Evolutionary conservation across 2,329 filamentous ascomycete genomes (phyloP).

Genomic region (Botrytis fabae): DNA sequence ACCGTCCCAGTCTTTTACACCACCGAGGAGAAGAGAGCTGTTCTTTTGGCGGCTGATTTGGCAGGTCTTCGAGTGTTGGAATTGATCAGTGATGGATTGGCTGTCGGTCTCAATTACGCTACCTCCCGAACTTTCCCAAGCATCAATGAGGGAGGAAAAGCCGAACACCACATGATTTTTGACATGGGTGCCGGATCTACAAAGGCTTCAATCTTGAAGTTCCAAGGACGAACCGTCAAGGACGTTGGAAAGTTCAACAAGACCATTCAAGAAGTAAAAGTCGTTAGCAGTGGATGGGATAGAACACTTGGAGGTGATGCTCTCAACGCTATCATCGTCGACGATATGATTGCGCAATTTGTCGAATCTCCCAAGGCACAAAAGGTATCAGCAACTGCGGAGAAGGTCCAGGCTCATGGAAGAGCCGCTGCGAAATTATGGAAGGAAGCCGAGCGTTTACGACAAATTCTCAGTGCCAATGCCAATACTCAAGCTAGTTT

Average conservation of each 20-base stretch:
- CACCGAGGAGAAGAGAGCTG: constrained; percentile 81
- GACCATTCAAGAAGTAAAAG: constrained; percentile 92
- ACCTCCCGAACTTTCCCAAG: constrained; percentile 87
- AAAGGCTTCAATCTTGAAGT: constrained; percentile 84
- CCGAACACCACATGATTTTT: constrained; percentile 90
- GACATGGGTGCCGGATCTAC: constrained; percentile 98
- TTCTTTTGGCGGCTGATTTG: constrained; percentile 80
- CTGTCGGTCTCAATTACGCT: constrained; percentile 93
- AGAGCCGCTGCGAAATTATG: constrained; percentile 85
- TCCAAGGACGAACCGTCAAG: constrained; percentile 87
- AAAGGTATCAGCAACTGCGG: constrained; percentile 60
- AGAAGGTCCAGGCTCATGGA: constrained; percentile 71
- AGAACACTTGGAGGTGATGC: constrained; percentile 84
- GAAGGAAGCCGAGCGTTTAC: constrained; percentile 84
- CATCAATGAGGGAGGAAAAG: constrained; percentile 76
- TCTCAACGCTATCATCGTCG: constrained; percentile 82
- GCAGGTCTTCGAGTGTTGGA: constrained; percentile 84
- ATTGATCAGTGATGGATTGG: constrained; percentile 84
- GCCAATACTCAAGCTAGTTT: constrained; percentile 77
- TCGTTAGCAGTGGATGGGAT: constrained; percentile 86
- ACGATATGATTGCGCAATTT: constrained; percentile 84
- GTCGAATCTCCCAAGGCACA: constrained; percentile 67
- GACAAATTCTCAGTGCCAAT: constrained; percentile 93
- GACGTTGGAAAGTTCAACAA: constrained; percentile 93
- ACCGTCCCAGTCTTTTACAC: constrained; percentile 92